Conservation (phyloP, 768 basidiomycete genomes). For the Kwoniella mangroviensis region DNA sequence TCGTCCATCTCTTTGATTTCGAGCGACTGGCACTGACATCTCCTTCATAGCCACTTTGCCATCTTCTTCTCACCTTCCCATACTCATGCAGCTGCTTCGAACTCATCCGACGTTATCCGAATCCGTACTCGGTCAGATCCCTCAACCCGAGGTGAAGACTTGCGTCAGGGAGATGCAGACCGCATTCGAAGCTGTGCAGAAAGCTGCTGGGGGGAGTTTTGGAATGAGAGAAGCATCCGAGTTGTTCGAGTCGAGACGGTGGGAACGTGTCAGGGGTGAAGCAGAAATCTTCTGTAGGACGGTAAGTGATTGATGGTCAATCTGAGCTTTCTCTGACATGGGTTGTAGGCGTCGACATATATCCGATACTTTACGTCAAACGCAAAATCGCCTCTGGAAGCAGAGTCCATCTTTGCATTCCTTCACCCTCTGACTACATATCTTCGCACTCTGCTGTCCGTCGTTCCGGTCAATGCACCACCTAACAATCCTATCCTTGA, state of each 20-base stretch:
- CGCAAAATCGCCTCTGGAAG: background rate
- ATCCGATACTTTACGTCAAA: conserved; percentile 35
- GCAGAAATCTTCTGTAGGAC: conserved; percentile 33
- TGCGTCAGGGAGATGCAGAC: conserved; percentile 33
- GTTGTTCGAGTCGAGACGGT: background rate
- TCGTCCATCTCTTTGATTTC: conserved; percentile 7
- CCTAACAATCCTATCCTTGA: conserved; percentile 24
- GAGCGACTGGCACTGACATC: background rate
- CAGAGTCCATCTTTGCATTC: conserved; percentile 32
- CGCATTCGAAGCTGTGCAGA: conserved; percentile 26
- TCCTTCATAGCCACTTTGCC: conserved; percentile 41
- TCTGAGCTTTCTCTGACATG: conserved; percentile 2
- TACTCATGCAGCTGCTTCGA: conserved; percentile 40
- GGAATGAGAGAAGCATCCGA: background rate
- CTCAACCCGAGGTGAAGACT: conserved; percentile 36
- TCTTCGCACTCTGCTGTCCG: conserved; percentile 25
- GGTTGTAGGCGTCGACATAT: conserved; percentile 40
- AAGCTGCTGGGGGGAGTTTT: conserved; percentile 12
- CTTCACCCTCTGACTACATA: conserved; percentile 31
- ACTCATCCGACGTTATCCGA: conserved; percentile 33
- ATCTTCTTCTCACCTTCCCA: conserved; percentile 40
- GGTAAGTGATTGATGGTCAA: conserved; percentile 30
- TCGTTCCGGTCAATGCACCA: conserved; percentile 33
- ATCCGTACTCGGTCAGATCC: conserved; percentile 34
- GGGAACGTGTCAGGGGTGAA: conserved; percentile 30